Base-by-base conservation (phyloP, 139 green algal genomes). In the Trebouxia sp. region DNA sequence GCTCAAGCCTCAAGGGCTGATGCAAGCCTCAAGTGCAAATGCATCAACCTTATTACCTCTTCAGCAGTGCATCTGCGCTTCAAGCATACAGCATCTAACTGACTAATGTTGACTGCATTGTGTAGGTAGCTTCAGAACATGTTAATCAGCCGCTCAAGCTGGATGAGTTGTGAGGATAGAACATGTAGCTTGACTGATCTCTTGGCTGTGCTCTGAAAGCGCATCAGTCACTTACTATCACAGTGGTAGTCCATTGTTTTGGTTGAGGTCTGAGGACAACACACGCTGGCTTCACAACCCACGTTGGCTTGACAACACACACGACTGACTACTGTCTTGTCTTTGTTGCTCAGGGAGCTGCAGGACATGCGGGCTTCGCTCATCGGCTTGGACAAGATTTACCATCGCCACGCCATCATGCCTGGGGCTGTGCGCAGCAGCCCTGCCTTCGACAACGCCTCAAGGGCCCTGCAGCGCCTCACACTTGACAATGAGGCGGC, bases 331-430 rank as follows among this genome's bases (percentile, higher is more conserved):
- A 22, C 26, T 1, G 22, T 17, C 50, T 10, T 6, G 26, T 58
- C 20, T 22, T 17, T 69, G 56, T 38, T 53, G 56, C 26, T 12
- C 39, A 76, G 66, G 39, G 66, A 76, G 15, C 39, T 50, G 39
- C 38, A 53, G 20, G 66, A 5, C 20, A 38, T 76, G 66, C 15
- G 41, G 7, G 41, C 35, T 20, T 76, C 66, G 22, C 66, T 76
- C 6, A 76, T 50, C 38, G 66, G 38, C 39, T 24, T 76, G 11
- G 39, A 53, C 22, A 76, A 50, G 32, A 48, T 76, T 24, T 76
- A 50, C 66, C 66, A 48, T 38, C 39, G n/a, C 39, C 66, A 53
- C 24, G 39, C 38, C 66, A 76, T 76, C 66, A 48, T 76, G 66
- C 66, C 66, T 38, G 66, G 66, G 38, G 66, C 41, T 12, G 66